Base-by-base conservation (phyloP, 257 asterid genomes). In the Penstemon eatonii region DNA sequence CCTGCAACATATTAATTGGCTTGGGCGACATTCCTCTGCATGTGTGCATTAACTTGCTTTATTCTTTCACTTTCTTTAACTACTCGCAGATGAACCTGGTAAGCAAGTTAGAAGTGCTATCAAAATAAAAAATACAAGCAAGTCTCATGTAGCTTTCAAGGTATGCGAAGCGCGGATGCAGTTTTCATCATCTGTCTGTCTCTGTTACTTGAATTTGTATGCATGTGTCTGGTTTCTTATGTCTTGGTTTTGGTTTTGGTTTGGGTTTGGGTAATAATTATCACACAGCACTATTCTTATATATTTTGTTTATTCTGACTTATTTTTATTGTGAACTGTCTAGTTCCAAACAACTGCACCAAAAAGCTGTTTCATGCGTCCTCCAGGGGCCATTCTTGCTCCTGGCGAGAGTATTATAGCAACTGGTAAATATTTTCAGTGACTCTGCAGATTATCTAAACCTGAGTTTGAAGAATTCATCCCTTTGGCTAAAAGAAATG, bases 321-420 rank as follows among this genome's bases (percentile, higher is more conserved):
- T 68, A 25, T 79, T 66, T 67, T 73, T 69, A 50, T 69, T 33
- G 57, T 33, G 74, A 66, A 54, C 83, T 62, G 69, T 65, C 46
- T 62, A 89, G 96, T 94, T 94, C 79, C 99, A 91, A 94, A 94
- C 97, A 59, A 91, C 96, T 69, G 91, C 88, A 63, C 99, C 99
- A 37, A 94, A 91, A 75, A 91, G 97, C 71, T 94, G 97, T 84
- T 94, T 88, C 82, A 89, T 94, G 97, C 96, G 96, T 61, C 96
- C 99, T 76, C 97, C 97, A 53, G 96, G 96, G 6, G 95, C 95
- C 73, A 81, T 94, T 75, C 96, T 89, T 76, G 76, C 96, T 73
- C 97, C 99, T 43, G 96, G 99, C 69, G 92, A 93, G 85, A 88
- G 84, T 73, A 73, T 90, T 59, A 84, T 90, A 74, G 97, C 99